Percentiles rank a stretch among this genome's conserved stretches.
Evolutionary conservation across 148 eudicot genomes (phyloP).

Genomic region (Diospyros lotus): DNA sequence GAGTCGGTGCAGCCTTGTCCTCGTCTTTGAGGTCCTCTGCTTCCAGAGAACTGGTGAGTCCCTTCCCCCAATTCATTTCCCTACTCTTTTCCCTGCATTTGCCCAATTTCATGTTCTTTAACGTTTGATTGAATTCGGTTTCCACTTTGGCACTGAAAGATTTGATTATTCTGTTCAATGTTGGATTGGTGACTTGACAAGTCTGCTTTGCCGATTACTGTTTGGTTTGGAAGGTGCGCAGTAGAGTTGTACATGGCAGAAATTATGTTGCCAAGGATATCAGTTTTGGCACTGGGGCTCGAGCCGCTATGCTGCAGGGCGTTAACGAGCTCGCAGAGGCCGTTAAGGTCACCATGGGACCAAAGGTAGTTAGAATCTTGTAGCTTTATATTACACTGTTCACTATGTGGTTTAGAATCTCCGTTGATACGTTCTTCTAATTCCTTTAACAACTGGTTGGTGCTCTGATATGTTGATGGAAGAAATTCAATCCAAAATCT

Average conservation of each 20-base stretch:
- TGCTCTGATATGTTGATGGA: not conserved
- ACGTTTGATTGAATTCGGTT: not conserved
- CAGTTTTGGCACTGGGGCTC: constrained; percentile 64
- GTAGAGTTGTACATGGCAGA: constrained; percentile 49
- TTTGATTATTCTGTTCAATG: not conserved
- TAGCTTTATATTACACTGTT: not conserved
- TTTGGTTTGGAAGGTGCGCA: constrained; percentile 37
- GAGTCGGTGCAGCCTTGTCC: constrained; percentile 44
- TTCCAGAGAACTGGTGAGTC: constrained; percentile 57
- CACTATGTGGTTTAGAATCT: not conserved
- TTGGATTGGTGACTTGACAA: not conserved
- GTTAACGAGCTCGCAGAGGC: constrained; percentile 97
- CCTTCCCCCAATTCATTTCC: not conserved
- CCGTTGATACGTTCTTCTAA: not conserved
- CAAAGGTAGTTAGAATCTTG: constrained; percentile 51
- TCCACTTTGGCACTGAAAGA: not conserved
- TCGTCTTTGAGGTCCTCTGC: constrained; percentile 62
- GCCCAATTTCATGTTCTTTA: no score
- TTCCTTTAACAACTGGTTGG: not conserved
- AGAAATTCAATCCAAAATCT: not conserved
- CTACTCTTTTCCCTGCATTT: not conserved
- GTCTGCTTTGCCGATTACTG: not conserved
- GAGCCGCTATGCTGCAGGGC: constrained; percentile 81
- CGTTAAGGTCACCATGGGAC: constrained; percentile 30
- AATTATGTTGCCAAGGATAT: constrained; percentile 90